These are phyloP conservation scores for Chlorella sp. DNA, from an alignment of 139 green algal genomes.

Conservation along the genomic window DNA sequence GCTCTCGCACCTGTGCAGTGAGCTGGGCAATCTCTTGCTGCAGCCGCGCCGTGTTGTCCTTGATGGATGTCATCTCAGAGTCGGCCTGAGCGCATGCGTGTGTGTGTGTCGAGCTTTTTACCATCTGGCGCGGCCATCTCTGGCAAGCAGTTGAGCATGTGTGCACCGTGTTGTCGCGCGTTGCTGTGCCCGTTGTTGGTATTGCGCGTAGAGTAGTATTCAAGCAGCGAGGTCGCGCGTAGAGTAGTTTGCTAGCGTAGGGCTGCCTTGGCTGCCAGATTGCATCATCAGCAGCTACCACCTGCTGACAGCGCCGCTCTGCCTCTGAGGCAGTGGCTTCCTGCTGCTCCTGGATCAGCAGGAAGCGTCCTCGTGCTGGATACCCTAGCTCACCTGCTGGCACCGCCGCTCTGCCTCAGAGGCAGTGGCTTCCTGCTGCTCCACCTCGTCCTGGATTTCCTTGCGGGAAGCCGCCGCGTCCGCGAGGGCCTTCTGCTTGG, in stretches of 20 bases:
- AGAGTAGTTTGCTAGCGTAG: too few relatives aligned
- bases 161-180: neutral
- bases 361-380: too few relatives aligned
- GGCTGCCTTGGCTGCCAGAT: too few relatives aligned
- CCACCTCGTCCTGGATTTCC: slow-evolving; percentile 30
- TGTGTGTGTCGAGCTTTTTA: too few relatives aligned
- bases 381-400: slow-evolving; percentile 21
- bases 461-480: slow-evolving; percentile 21
- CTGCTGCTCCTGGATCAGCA: neutral
- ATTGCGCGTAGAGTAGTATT: neutral
- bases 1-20: slow-evolving; percentile 2
- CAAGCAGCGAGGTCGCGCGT: too few relatives aligned
- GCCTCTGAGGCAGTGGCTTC: neutral
- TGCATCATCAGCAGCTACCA: neutral
- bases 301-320: neutral
- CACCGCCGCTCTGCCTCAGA: slow-evolving; percentile 4
- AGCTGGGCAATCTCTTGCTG: slow-evolving; percentile 7
- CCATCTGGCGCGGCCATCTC: too few relatives aligned
- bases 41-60: slow-evolving; percentile 4
- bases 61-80: neutral
- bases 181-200: neutral
- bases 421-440: slow-evolving; percentile 25
- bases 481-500: slow-evolving; percentile 15
- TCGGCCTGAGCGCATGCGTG: neutral
- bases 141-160: neutral